Evolutionary conservation across 331 rosid genomes (phyloP).

Genomic region (Quercus phellos): DNA sequence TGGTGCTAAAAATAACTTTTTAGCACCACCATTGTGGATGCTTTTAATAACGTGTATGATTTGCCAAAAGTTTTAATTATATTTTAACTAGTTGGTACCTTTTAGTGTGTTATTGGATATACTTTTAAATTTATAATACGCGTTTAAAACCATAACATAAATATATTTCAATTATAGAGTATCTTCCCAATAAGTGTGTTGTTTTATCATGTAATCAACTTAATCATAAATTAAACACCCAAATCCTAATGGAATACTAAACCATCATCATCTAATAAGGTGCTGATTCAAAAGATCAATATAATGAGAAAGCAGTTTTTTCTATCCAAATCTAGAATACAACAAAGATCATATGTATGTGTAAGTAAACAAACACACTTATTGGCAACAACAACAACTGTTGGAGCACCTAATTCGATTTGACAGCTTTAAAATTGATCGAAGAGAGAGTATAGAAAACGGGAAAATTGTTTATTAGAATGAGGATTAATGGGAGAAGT

Average conservation of each 20-base stretch:
- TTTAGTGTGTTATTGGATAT: too few relatives aligned
- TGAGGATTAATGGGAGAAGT: constrained; percentile 37
- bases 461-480: constrained; percentile 11
- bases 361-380: not conserved
- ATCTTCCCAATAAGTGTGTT: not conserved
- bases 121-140: too few relatives aligned
- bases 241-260: not conserved
- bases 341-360: not conserved
- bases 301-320: not conserved
- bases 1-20: too few relatives aligned
- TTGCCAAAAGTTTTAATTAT: too few relatives aligned
- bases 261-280: not conserved
- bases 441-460: constrained; percentile 5
- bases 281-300: not conserved
- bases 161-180: too few relatives aligned
- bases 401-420: constrained; percentile 27
- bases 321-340: not conserved
- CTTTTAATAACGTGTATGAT: too few relatives aligned
- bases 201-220: not conserved
- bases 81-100: too few relatives aligned
- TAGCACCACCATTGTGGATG: too few relatives aligned
- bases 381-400: not conserved
- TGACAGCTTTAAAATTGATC: constrained; percentile 31
- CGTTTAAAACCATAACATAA: too few relatives aligned
- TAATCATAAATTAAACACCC: not conserved